Base-by-base conservation (phyloP, 495 filamentous ascomycete species). In the Aspergillus funiculosus region DNA sequence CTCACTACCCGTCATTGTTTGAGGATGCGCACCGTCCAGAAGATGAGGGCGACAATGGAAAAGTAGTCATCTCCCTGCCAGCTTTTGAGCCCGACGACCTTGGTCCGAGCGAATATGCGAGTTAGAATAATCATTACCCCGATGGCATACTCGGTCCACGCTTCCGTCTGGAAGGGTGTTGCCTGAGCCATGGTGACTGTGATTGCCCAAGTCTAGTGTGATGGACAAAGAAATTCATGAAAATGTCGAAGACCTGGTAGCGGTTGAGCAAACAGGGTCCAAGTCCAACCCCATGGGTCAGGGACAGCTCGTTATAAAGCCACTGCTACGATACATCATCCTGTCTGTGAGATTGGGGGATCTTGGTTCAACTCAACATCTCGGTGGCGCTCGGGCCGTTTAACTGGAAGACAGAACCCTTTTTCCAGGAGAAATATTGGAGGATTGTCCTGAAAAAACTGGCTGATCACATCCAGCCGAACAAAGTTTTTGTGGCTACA, bases 1-100 rank as follows among this genome's bases (percentile, higher is more conserved):
- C 13, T 7, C 11, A 6, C 3, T 21, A 21, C 11, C 3, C 3
- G 3, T 39, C 6, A 0, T 13, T 11, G 17, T 6, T 5, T 21
- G 18, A 22, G 21, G 3, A 32, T 11, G 39, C 34, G 6, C 21
- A 61, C 50, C 21, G 52, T 56, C 51, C 54, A 61, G 43, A 61
- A 54, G 4, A 45, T 7, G 10, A 61, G 36, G 14, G 24, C 27
- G 0, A 58, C 24, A 20, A 58, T 43, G 5, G 44, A 26, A 13
- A 61, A 53, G 22, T 54, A 58, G 37, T 61, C 58, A 36, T 61
- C 58, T 3, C 52, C 52, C 18, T 61, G 51, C 42, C 46, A 58
- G 8, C 49, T 54, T 31, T 41, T 53, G 27, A 56, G 19, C 0
- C 58, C 58, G 1, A 58, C 58, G 0, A 48, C 46, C 17, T 49